Conservation (phyloP, 352 stramenopile genomes). For the Pseudoperonospora humuli region DNA sequence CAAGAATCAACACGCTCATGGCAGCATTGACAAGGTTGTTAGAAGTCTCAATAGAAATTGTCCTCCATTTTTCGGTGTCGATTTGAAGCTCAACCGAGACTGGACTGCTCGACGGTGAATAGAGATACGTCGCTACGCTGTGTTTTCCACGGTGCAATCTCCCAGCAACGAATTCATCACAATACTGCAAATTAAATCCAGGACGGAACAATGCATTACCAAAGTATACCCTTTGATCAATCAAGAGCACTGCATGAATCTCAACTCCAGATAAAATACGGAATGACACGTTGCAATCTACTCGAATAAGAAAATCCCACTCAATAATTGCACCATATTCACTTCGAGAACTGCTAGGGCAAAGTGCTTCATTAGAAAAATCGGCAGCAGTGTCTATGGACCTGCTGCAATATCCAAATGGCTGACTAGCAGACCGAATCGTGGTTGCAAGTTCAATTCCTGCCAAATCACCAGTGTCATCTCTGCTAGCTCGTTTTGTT, state of each 20-base stretch:
- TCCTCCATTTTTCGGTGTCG: constrained; percentile 4
- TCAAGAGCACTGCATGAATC: constrained; percentile 6
- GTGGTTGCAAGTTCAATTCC: constrained; percentile 6
- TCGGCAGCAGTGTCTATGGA: constrained; percentile 2
- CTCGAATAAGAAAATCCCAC: constrained; percentile 10
- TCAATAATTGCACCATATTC: constrained; percentile 10
- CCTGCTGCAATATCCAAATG: constrained; percentile 4
- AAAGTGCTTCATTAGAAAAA: constrained; percentile 4
- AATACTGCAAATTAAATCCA: constrained; percentile 11
- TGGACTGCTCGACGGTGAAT: constrained; percentile 2
- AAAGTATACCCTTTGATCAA: constrained; percentile 5
- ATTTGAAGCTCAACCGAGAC: constrained; percentile 13
- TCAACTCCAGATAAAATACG: constrained; percentile 5
- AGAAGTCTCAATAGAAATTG: constrained; percentile 8
- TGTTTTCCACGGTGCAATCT: constrained; percentile 11
- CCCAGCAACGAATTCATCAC: constrained; percentile 3
- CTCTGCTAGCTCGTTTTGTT: constrained; percentile 2
- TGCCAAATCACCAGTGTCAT: not conserved
- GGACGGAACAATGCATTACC: constrained; percentile 2
- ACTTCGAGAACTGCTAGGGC: not conserved
- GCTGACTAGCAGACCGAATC: constrained; percentile 10
- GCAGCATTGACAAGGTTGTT: not conserved
- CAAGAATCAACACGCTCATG: constrained; percentile 8
- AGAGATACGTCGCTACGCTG: constrained; percentile 8
- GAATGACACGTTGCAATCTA: constrained; percentile 1